Evolutionary conservation across 2,329 filamentous ascomycete genomes (phyloP), one percentile per base, ranked within the genome.

Genomic region (Coleophoma crateriformis): DNA sequence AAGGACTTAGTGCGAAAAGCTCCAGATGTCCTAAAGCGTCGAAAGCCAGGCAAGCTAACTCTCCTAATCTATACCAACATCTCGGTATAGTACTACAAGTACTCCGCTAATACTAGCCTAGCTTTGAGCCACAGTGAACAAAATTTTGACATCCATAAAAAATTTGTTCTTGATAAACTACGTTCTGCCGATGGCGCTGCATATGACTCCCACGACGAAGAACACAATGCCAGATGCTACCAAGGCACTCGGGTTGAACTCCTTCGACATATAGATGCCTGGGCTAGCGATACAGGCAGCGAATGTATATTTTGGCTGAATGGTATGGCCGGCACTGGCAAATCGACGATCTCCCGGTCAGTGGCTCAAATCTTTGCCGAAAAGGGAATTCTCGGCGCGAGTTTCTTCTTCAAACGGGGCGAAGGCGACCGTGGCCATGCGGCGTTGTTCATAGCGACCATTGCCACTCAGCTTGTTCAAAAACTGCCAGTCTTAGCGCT

Each of bases 371-470:
- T 20, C 6, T 50, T 52, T 37, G 37, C 47, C n/a, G 40, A 54
- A 32, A 33, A 48, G 27, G 40, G 43, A 32, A 27, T 34, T 3
- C 47, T 54, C 15, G 47, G 50, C 12, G 52, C 45, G 10, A 54
- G 49, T 17, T 54, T 54, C 46, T 54, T 54, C 38, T 54, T 49
- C 42, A 51, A 51, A 17, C 47, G 50, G 43, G 50, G 52, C 15
- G 49, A 51, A 45, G 59, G 55, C 3, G 68, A 73, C 52, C 63
- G 68, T 20, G 64, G 66, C 2, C 63, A 61, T 40, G 62, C 65
- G 2, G 54, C 54, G 4, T 64, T 59, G 44, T 62, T 77, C 34
- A 65, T 76, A 13, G 59, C 69, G 0, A 75, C 71, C 0, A 58
- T 77, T 33, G 64, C 67, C 5, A 49, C 50, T 8, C 61, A 73